Conservation (phyloP, 2,329 filamentous ascomycete species). For the Trichoderma asperellum region DNA sequence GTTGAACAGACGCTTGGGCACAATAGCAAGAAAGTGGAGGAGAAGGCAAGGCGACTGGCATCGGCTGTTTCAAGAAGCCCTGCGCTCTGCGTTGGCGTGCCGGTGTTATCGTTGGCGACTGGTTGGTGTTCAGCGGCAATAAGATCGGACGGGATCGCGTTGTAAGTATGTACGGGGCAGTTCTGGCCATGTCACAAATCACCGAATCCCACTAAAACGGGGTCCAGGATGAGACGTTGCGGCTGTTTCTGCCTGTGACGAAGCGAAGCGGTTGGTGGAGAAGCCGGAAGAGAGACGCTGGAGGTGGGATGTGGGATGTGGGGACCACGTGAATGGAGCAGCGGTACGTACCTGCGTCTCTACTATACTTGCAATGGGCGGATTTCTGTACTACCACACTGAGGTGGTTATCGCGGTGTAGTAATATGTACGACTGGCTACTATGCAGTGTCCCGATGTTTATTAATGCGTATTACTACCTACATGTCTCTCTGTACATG, state of each 20-base stretch:
- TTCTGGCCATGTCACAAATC: neutral
- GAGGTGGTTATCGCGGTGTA: no score
- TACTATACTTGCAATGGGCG: no score
- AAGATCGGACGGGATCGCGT: neutral
- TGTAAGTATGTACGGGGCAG: neutral
- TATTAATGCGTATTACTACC: neutral
- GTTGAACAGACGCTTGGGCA: neutral
- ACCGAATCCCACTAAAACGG: neutral
- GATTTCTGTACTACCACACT: neutral
- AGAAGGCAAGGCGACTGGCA: neutral
- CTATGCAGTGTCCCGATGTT: neutral
- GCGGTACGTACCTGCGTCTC: neutral
- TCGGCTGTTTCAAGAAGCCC: neutral
- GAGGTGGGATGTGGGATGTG: neutral
- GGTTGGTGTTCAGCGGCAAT: neutral
- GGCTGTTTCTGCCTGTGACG: slow-evolving; percentile 4
- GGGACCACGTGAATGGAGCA: neutral
- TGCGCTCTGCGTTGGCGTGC: neutral
- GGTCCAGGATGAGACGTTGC: slow-evolving; percentile 10
- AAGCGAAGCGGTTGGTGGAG: slow-evolving; percentile 2
- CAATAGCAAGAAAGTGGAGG: neutral
- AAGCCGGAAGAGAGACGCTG: neutral
- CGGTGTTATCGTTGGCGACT: neutral
- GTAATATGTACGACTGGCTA: no score
- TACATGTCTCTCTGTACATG: neutral